Conservation (phyloP, 164 flowering plant species). For the Malania oleifera region DNA sequence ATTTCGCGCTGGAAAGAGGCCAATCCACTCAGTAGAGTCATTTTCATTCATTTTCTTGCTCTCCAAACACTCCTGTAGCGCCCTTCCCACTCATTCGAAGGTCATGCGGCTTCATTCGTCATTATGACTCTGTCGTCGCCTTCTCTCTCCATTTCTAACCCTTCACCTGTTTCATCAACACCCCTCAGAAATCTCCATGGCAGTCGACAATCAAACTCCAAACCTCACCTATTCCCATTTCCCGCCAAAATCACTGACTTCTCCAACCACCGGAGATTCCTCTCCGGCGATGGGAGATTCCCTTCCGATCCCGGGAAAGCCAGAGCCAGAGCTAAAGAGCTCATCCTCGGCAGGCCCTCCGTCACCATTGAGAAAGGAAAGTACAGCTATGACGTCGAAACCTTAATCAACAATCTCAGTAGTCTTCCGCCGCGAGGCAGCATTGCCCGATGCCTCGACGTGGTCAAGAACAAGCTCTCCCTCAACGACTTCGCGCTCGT, state of each 20-base stretch:
- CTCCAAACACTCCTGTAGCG: neutral
- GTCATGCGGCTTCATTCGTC: constrained; percentile 14
- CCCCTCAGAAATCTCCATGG: constrained; percentile 1
- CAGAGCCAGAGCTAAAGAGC: constrained; percentile 53
- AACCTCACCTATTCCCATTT: neutral
- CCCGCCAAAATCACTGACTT: constrained; percentile 6
- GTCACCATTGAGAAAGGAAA: constrained; percentile 85
- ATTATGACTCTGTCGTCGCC: constrained; percentile 17
- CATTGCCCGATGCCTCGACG: constrained; percentile 83
- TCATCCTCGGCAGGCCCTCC: constrained; percentile 70
- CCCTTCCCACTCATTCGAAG: neutral
- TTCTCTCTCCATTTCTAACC: constrained; percentile 8
- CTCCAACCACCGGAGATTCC: constrained; percentile 15
- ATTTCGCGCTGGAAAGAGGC: too few species aligned
- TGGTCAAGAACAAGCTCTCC: constrained; percentile 76
- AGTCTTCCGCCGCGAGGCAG: constrained; percentile 93
- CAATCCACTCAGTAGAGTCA: neutral
- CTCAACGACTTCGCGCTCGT: constrained; percentile 76
- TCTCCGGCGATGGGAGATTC: constrained; percentile 14
- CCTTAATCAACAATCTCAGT: constrained; percentile 83
- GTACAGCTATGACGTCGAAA: constrained; percentile 91
- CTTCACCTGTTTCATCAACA: constrained; percentile 6
- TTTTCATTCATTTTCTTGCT: neutral
- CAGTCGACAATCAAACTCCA: neutral
- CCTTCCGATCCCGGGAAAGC: constrained; percentile 6